phyloP scores from a whole-genome alignment of 2,329 filamentous ascomycete species.

The Colletotrichum tropicicola region DNA sequence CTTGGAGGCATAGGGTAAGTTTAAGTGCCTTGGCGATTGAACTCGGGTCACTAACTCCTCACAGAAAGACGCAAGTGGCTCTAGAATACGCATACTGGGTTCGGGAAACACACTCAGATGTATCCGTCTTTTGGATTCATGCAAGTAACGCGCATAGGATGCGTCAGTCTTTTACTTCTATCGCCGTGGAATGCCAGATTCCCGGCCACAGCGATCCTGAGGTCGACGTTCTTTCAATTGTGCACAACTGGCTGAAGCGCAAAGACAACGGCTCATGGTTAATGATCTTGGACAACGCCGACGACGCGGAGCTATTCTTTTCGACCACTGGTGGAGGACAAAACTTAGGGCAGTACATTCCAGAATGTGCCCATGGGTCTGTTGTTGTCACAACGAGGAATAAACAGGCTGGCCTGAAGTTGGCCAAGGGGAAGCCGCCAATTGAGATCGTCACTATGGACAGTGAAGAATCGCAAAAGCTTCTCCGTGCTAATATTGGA shows the following conservation, averaged over 20 bases:
- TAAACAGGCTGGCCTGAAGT: conserved; percentile 37
- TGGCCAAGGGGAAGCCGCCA: conserved; percentile 33
- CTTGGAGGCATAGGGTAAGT: conserved; percentile 38
- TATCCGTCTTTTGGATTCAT: conserved; percentile 45
- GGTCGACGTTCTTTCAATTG: conserved; percentile 33
- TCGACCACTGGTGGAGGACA: neutral
- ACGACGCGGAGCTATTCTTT: conserved; percentile 10
- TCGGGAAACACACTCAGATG: conserved; percentile 28
- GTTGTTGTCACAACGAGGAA: conserved; percentile 45
- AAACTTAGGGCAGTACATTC: conserved; percentile 34
- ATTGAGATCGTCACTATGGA: conserved; percentile 42
- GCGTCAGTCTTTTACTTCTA: conserved; percentile 35
- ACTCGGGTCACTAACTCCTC: conserved; percentile 1
- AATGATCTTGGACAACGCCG: conserved; percentile 21
- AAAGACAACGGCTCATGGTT: conserved; percentile 31
- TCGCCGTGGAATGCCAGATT: conserved; percentile 37
- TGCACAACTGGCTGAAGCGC: conserved; percentile 39
- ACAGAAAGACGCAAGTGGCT: conserved; percentile 43
- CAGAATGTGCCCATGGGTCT: conserved; percentile 38
- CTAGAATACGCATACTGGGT: conserved; percentile 39
- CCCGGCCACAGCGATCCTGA: conserved; percentile 35
- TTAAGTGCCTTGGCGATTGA: neutral
- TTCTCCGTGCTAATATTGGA: conserved; percentile 33
- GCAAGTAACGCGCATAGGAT: conserved; percentile 41
- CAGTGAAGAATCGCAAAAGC: conserved; percentile 34